Evolutionary conservation across 2,329 filamentous ascomycete genomes (phyloP), one percentile per base, ranked within the genome.

Genomic region (Penicillium sp.): DNA sequence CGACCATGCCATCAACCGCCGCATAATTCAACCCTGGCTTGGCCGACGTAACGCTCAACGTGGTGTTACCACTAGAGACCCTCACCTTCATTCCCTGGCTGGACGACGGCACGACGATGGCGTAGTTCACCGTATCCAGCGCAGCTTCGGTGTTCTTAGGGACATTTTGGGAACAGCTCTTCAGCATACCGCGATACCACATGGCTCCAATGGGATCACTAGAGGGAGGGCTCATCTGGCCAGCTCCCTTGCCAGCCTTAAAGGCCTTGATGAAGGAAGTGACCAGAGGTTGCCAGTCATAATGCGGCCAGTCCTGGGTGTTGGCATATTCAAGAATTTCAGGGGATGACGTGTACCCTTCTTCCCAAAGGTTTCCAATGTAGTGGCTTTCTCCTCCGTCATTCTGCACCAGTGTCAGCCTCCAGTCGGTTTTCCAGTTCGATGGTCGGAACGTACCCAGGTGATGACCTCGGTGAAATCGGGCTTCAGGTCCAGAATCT

Each of bases 361-460:
- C 65, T 1, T 45, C 42, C 64, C 65, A 70, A 7, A 62, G 39
- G n/a, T 65, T 63, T 1, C 65, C 67, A 43, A 70, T 62, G 36
- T 71, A 69, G 43, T 69, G 66, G 8, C 51, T 52, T 36, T 70
- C 66, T 2, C 64, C 64, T 0, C 57, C 63, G 34, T 70, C 67
- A 33, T 70, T 70, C 34, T n/a, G n/a, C 15, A 14, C 15, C 15
- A 28, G 6, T 6, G 26, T 5, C 15, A 7, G 6, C 15, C 15
- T 10, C 5, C 26, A n/a, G 11, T 28, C 5, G n/a, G 15, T 6
- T 28, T 28, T 6, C 15, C 15, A 14, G 26, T 10, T 6, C 11
- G 5, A n/a, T 7, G 21, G 11, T 6, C 6, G 15, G 15, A 5
- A 28, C n/a, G n/a, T 7, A 28, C 26, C 66, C 67, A 70, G 10